Evolutionary conservation across 164 flowering plant genomes (phyloP), one percentile per base, ranked within the genome.

Genomic region (Vitis amurensis): DNA sequence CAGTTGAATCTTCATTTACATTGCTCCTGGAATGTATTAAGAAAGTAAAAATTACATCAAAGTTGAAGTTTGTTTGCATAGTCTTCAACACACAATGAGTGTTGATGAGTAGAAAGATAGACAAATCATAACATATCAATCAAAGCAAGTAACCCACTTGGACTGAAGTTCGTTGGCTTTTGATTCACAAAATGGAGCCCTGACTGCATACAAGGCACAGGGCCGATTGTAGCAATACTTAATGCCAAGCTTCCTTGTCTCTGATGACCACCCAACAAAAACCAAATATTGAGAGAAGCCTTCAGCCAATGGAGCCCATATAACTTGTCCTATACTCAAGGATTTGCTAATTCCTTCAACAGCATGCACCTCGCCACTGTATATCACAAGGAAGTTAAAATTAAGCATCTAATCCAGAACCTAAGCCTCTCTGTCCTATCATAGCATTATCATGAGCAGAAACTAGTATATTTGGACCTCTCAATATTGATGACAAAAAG

Each of bases 151-250:
- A 71, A 78, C 89, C 47, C 71, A 91, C 94, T 78, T 80, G 53
- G 50, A 30, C n/a, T 79, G 68, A 70, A 30, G 59, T 64, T 79
- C 78, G 61, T 66, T 69, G 64, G 49, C 74, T 69, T 75, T 79
- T 66, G 77, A 64, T 72, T 75, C 77, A 50, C 59, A 70, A 61
- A 78, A 63, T 69, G 93, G 89, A 71, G 78, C 79, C 74, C 74
- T 81, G 58, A 87, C 84, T 37, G 95, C 91, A 80, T 93, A 96
- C 74, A 96, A 76, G 50, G 94, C 87, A 77, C 97, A 96, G 56
- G 92, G 88, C 78, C 99, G 88, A 66, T 96, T 96, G 76, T 80
- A 88, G 79, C 99, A 96, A 78, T 91, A 93, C 64, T 83, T 96
- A 13, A 96, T 91, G 47, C 99, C 99, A 73, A 96, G 91, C 81